phyloP scores from a whole-genome alignment of 768 basidiomycete genomes.

The Tulasnella sp. region DNA sequence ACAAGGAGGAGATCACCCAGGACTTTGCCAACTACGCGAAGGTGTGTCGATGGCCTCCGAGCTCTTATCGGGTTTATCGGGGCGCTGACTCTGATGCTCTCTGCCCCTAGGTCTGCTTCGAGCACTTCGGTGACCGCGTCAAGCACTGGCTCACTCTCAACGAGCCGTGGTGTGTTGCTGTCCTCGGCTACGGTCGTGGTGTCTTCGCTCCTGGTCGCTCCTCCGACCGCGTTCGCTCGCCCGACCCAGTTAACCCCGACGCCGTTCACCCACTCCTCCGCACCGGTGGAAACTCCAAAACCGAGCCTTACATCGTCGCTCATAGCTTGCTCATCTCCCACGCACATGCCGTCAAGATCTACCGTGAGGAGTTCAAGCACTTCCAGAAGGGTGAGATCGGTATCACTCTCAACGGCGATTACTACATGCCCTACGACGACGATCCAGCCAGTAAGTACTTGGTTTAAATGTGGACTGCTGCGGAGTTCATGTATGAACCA shows the following conservation, averaged over 20 bases:
- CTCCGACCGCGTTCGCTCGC: constrained; percentile 56
- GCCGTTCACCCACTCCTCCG: constrained; percentile 22
- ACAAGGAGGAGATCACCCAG: constrained; percentile 62
- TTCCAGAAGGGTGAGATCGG: constrained; percentile 64
- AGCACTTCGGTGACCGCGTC: constrained; percentile 69
- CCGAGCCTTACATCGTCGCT: constrained; percentile 49
- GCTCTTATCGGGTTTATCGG: background rate
- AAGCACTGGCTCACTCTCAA: constrained; percentile 76
- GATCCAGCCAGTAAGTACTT: constrained; percentile 55
- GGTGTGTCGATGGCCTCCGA: constrained; percentile 36
- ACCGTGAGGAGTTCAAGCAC: constrained; percentile 61
- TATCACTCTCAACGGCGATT: constrained; percentile 76
- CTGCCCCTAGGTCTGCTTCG: constrained; percentile 61
- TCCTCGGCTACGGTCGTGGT: constrained; percentile 66
- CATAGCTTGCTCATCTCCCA: constrained; percentile 67
- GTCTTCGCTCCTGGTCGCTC: constrained; percentile 68
- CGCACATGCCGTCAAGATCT: constrained; percentile 60
- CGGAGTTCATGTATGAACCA: background rate
- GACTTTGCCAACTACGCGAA: constrained; percentile 62
- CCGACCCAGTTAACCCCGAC: constrained; percentile 36
- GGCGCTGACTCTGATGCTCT: background rate
- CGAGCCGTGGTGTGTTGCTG: constrained; percentile 68
- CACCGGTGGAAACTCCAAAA: constrained; percentile 28
- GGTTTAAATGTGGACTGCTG: constrained; percentile 12
- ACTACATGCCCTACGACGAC: constrained; percentile 69